Conservation (phyloP, 176 grass and related monocot species). For the Secale cereale region DNA sequence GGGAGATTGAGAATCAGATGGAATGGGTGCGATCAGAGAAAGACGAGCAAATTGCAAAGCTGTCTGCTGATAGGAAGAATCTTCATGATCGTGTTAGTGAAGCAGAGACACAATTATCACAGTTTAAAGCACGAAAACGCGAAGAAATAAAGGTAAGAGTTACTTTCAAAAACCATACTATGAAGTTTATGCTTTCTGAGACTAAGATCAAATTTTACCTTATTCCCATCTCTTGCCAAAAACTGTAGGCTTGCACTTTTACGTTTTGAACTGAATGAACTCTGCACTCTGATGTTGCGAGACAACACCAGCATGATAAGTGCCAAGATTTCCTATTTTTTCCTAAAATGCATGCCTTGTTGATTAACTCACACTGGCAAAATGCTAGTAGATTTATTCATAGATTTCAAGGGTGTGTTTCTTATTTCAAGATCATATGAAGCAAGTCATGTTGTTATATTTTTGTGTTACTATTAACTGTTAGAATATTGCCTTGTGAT, state of each 20-base stretch:
- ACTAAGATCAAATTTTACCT: neutral
- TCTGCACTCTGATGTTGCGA: neutral
- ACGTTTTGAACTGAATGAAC: neutral
- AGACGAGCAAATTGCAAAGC: slow-evolving; percentile 75
- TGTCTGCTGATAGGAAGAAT: slow-evolving; percentile 66
- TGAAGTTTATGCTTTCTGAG: slow-evolving; percentile 9
- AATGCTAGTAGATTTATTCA: neutral
- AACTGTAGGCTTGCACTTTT: neutral
- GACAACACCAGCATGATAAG: neutral
- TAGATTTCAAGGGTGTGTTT: neutral
- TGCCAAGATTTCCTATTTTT: neutral
- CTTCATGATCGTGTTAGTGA: slow-evolving; percentile 81
- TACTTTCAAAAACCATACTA: neutral
- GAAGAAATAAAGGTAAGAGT: slow-evolving; percentile 83
- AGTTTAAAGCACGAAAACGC: slow-evolving; percentile 68
- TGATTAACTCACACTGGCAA: neutral
- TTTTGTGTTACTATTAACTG: slow-evolving; percentile 2
- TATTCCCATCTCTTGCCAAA: neutral
- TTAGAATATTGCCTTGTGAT: slow-evolving; percentile 9
- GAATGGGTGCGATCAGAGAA: slow-evolving; percentile 98
- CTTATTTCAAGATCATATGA: slow-evolving; percentile 3
- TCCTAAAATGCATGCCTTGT: neutral
- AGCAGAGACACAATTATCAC: slow-evolving; percentile 68
- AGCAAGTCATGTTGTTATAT: neutral
- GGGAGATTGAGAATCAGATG: slow-evolving; percentile 79